These are phyloP conservation scores for Candida pseudoglaebosa DNA, from an alignment of 805 yeast species.

Conservation along the genomic window DNA sequence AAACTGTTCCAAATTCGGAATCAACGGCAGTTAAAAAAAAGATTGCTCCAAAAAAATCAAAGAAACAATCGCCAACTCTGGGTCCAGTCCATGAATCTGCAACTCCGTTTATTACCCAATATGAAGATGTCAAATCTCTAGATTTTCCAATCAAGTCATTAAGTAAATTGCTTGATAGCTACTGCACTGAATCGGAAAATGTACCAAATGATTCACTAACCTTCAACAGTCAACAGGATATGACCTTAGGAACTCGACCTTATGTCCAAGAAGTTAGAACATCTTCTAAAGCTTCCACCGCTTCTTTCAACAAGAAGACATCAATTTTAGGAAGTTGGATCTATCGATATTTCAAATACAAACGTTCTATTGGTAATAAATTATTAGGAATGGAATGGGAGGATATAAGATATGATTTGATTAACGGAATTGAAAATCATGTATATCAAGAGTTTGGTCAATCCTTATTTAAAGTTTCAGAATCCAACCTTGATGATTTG, in stretches of 20 bases:
- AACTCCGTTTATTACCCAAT: not conserved
- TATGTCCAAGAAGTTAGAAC: slow-evolving; percentile 25
- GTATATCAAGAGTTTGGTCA: slow-evolving; percentile 33
- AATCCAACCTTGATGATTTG: not conserved
- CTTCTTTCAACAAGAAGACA: slow-evolving; percentile 24
- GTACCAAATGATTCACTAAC: slow-evolving; percentile 2
- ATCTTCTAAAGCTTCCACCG: slow-evolving; percentile 21
- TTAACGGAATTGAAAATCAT: slow-evolving; percentile 33
- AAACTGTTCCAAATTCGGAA: slow-evolving; percentile 11
- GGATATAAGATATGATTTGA: slow-evolving; percentile 34
- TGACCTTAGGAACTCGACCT: slow-evolving; percentile 18
- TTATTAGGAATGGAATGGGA: slow-evolving; percentile 42
- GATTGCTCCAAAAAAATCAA: slow-evolving; percentile 15
- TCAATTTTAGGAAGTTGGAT: slow-evolving; percentile 28
- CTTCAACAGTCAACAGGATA: slow-evolving; percentile 3
- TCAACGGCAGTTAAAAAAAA: slow-evolving; percentile 3
- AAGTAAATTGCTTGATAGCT: slow-evolving; percentile 2
- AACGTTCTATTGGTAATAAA: slow-evolving; percentile 31
- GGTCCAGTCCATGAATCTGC: slow-evolving; percentile 2
- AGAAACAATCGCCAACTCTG: slow-evolving; percentile 13
- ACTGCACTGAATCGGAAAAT: slow-evolving; percentile 2
- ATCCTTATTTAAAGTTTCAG: slow-evolving; percentile 5
- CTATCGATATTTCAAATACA: slow-evolving; percentile 32
- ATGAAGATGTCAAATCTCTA: slow-evolving; percentile 5
- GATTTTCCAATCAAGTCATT: slow-evolving; percentile 4